Conservation (phyloP, 2,329 filamentous ascomycete species). For the Lizonia empirigonia region DNA sequence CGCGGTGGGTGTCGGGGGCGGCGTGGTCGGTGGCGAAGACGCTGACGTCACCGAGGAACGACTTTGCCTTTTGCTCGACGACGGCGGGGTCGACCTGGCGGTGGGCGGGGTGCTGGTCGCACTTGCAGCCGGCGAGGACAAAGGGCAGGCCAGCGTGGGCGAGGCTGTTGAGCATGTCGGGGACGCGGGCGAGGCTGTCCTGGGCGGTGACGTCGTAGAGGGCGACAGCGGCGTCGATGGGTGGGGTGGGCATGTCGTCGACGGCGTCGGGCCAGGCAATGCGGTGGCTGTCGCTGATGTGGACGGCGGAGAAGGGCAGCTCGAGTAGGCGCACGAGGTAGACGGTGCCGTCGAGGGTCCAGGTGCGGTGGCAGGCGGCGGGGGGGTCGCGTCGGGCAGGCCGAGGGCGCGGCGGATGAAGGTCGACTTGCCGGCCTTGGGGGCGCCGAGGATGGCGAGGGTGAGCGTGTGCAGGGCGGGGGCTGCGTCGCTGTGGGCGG, state of each 20-base stretch:
- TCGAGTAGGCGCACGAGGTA: constrained; percentile 65
- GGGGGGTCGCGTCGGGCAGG: constrained; percentile 54
- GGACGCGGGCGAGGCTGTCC: constrained; percentile 74
- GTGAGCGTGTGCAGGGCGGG: constrained; percentile 59
- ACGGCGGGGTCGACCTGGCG: constrained; percentile 73
- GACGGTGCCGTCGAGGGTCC: constrained; percentile 61
- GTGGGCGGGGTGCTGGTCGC: constrained; percentile 73
- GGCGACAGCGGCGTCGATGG: constrained; percentile 80
- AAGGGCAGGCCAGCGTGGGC: constrained; percentile 75
- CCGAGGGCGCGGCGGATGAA: constrained; percentile 64
- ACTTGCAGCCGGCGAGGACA: constrained; percentile 86
- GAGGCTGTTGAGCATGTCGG: constrained; percentile 75
- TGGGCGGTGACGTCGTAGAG: constrained; percentile 86
- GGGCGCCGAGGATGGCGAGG: constrained; percentile 62
- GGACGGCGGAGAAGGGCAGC: constrained; percentile 59
- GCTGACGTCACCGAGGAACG: constrained; percentile 67
- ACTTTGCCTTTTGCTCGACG: constrained; percentile 67
- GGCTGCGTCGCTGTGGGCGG: constrained; percentile 35
- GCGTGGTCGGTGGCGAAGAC: constrained; percentile 75
- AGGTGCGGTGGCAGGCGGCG: constrained; percentile 57
- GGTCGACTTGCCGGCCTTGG: constrained; percentile 62
- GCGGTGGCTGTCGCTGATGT: constrained; percentile 55
- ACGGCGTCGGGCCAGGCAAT: constrained; percentile 63
- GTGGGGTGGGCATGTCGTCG: constrained; percentile 72
- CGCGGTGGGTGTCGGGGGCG: constrained; percentile 72